Percentiles rank a stretch among this genome's conserved stretches.
These are phyloP conservation scores for Grifola frondosa DNA, from an alignment of 1,284 basidiomycete species.

Conservation along the genomic window DNA sequence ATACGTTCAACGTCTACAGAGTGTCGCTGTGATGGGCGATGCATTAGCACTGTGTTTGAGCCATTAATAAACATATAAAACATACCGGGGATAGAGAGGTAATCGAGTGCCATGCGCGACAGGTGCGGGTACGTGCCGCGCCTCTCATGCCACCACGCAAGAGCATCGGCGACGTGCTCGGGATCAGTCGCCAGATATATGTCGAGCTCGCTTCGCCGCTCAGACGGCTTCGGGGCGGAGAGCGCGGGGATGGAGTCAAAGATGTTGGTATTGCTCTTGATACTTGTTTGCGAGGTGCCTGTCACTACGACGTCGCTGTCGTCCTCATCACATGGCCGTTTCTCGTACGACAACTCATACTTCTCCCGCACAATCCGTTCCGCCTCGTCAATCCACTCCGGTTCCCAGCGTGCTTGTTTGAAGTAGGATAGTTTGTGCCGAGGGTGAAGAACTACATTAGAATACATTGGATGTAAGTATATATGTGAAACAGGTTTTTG, in stretches of 20 bases:
- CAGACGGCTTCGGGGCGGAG: neutral
- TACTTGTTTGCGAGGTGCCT: neutral
- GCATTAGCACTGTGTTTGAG: neutral
- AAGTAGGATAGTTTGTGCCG: constrained; percentile 31
- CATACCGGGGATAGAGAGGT: constrained; percentile 36
- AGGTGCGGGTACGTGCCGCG: constrained; percentile 24
- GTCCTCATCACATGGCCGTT: neutral
- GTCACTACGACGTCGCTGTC: neutral
- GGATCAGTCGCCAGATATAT: constrained; percentile 22
- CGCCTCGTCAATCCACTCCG: constrained; percentile 5
- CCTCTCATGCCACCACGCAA: constrained; percentile 32
- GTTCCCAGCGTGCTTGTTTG: constrained; percentile 10
- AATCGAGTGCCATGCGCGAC: constrained; percentile 32
- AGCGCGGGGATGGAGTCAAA: constrained; percentile 1
- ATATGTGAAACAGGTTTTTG: too few species aligned
- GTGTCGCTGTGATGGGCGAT: constrained; percentile 16
- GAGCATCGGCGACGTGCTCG: constrained; percentile 20
- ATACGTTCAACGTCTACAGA: constrained; percentile 33
- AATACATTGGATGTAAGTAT: too few species aligned
- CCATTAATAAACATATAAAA: constrained; percentile 7
- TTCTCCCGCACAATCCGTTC: neutral
- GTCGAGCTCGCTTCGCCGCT: constrained; percentile 20
- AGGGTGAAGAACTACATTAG: constrained; percentile 25
- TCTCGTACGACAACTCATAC: constrained; percentile 1
- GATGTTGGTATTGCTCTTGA: neutral